phyloP scores from a whole-genome alignment of 2,329 filamentous ascomycete genomes.

The Macrophomina tecta region DNA sequence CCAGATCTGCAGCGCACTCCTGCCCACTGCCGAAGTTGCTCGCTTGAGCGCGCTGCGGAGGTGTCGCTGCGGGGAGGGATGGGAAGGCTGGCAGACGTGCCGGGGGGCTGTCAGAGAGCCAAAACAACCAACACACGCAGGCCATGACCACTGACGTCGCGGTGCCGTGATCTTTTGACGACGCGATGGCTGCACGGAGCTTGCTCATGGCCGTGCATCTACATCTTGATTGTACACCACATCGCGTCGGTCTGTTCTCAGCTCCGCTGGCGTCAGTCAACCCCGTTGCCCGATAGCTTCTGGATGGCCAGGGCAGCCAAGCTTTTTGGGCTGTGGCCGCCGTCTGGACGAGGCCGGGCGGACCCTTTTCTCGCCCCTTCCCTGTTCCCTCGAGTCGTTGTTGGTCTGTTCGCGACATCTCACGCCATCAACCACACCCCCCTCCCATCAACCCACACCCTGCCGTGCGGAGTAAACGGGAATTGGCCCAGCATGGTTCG shows the following conservation, averaged over 20 bases:
- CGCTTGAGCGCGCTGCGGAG: background rate
- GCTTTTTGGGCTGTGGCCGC: background rate
- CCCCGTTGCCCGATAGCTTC: background rate
- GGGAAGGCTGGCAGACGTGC: background rate
- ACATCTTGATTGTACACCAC: slow-evolving; percentile 1
- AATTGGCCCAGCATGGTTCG: slow-evolving; percentile 18
- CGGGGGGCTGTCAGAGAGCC: background rate
- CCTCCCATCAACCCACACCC: background rate
- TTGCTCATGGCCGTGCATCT: background rate
- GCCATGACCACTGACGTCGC: slow-evolving; percentile 6
- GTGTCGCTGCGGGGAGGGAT: slow-evolving; percentile 7
- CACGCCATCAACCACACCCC: slow-evolving; percentile 8
- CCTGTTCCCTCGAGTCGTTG: background rate
- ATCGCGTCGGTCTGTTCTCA: background rate
- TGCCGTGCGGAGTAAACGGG: slow-evolving; percentile 12
- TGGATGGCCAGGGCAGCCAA: background rate
- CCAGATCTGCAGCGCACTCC: background rate
- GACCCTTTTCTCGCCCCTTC: slow-evolving; percentile 1
- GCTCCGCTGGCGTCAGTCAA: background rate
- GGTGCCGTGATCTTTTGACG: slow-evolving; percentile 21
- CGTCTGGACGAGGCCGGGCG: background rate
- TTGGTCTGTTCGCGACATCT: slow-evolving; percentile 1
- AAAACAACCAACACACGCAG: background rate
- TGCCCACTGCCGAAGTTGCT: background rate
- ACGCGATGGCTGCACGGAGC: background rate